These are phyloP conservation scores for Mimosa pudica DNA, from an alignment of 306 rosid species.

Conservation along the genomic window DNA sequence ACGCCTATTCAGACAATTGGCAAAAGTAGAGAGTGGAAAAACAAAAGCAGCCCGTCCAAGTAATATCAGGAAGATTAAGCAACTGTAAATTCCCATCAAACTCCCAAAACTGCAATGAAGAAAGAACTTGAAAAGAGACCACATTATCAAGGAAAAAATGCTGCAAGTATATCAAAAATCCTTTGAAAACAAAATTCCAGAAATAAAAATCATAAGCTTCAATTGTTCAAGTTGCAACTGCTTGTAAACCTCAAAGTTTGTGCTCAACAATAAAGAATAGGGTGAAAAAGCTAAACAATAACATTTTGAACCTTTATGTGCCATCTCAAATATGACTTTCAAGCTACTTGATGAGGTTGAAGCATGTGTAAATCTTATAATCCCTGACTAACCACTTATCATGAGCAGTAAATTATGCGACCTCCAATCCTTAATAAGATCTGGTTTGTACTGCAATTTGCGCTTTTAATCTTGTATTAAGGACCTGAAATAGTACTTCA, in stretches of 20 bases:
- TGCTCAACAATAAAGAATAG: neutral
- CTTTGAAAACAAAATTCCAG: neutral
- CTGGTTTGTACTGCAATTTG: too few species aligned
- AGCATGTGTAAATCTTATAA: neutral
- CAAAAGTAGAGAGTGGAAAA: constrained; percentile 74
- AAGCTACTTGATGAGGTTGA: neutral
- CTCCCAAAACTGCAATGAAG: constrained; percentile 55
- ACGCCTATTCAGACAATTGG: constrained; percentile 61
- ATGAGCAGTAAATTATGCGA: neutral
- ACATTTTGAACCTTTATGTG: neutral
- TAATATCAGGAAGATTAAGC: constrained; percentile 60
- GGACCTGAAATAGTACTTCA: too few species aligned
- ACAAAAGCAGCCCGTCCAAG: constrained; percentile 88
- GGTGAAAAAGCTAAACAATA: neutral
- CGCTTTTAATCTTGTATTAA: too few species aligned
- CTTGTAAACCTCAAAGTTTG: neutral
- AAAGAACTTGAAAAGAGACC: constrained; percentile 18
- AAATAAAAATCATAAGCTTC: constrained; percentile 1
- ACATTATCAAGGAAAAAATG: constrained; percentile 5
- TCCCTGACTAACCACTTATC: neutral
- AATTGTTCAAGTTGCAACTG: neutral
- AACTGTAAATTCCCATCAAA: constrained; percentile 56
- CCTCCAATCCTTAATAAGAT: too few species aligned
- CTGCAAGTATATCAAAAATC: constrained; percentile 17
- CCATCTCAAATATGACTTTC: neutral